Percentiles rank a stretch among this genome's conserved stretches.
phyloP scores from a whole-genome alignment of 805 yeast genomes.

The Cyberlindnera bimundalis region DNA sequence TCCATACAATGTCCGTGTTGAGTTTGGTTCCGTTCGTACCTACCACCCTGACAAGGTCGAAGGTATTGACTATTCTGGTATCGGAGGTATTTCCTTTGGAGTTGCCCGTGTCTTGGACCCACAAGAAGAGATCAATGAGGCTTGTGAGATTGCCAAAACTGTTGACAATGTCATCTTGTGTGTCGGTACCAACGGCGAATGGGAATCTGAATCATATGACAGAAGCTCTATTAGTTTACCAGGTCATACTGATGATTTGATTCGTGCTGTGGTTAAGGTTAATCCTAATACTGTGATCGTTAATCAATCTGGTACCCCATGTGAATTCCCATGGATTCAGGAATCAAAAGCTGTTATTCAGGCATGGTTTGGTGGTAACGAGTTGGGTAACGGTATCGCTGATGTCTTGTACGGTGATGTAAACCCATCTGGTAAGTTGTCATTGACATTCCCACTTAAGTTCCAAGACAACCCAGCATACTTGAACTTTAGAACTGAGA shows the following conservation, averaged over 20 bases:
- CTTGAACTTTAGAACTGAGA: constrained; percentile 46
- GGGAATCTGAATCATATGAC: constrained; percentile 63
- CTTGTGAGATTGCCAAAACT: constrained; percentile 44
- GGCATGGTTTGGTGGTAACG: constrained; percentile 59
- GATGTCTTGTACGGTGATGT: constrained; percentile 52
- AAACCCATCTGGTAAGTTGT: constrained; percentile 57
- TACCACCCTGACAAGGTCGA: constrained; percentile 13
- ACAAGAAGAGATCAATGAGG: constrained; percentile 33
- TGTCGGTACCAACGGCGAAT: constrained; percentile 50
- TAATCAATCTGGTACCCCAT: constrained; percentile 61
- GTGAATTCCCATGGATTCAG: constrained; percentile 51
- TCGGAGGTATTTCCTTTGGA: constrained; percentile 33
- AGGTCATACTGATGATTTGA: constrained; percentile 42
- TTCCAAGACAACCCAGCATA: constrained; percentile 54
- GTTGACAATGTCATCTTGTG: constrained; percentile 50
- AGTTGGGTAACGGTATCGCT: constrained; percentile 57
- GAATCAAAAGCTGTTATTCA: constrained; percentile 46
- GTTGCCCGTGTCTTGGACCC: constrained; percentile 29
- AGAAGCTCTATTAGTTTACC: constrained; percentile 51
- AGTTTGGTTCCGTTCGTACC: constrained; percentile 48
- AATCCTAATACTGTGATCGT: constrained; percentile 52
- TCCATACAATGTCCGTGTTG: constrained; percentile 40
- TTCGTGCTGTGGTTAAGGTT: constrained; percentile 42
- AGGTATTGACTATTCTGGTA: constrained; percentile 26
- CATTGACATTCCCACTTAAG: constrained; percentile 51